Base-by-base conservation (phyloP, 495 filamentous ascomycete genomes). In the Aspergillus carlsbadensis region DNA sequence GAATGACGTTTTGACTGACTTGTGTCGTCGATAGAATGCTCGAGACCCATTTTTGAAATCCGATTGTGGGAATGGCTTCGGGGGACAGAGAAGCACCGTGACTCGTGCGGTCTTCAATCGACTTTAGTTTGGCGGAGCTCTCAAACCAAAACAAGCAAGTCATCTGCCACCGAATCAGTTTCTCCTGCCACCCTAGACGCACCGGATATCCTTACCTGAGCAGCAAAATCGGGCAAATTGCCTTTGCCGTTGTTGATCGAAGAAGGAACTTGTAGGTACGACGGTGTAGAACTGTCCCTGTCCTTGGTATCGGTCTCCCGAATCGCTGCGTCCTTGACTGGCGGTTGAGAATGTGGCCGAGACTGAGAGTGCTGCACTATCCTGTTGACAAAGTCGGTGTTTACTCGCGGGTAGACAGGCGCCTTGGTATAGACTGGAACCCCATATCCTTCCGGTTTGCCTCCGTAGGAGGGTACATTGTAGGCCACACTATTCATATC, bases 81-180 rank as follows among this genome's bases (percentile, higher is more conserved):
- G 80, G 69, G 3, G 84, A 79, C 10, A 96, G 79, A 13, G 36
- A 80, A 72, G 21, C 74, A 60, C 36, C 74, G 64, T 17, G 78
- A 66, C 73, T 67, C n/a, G 72, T 72, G 13, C 83, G 77, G 18
- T 88, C 82, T 67, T 93, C 89, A 42, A 94, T 87, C 47, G 78
- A 73, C 54, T 85, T 82, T 14, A 97, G 75, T 39, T 87, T 87
- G 15, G 86, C 76, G 6, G 87, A 86, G n/a, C 86, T 87, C 68
- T 98, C 95, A 65, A 98, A 99, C 95, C 95, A 99, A 75, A 99
- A 97, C 26, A 99, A 78, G 63, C 93, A 96, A 1, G 94, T 96
- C 72, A 97, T 88, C 88, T 98, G 60, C 7, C 34, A 33, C 29
- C 4, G n/a, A n/a, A n/a, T n/a, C 14, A 18, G 14, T 5, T 48